Evolutionary conservation across 495 filamentous ascomycete species (phyloP).

Genomic region (Talaromyces ruber): DNA sequence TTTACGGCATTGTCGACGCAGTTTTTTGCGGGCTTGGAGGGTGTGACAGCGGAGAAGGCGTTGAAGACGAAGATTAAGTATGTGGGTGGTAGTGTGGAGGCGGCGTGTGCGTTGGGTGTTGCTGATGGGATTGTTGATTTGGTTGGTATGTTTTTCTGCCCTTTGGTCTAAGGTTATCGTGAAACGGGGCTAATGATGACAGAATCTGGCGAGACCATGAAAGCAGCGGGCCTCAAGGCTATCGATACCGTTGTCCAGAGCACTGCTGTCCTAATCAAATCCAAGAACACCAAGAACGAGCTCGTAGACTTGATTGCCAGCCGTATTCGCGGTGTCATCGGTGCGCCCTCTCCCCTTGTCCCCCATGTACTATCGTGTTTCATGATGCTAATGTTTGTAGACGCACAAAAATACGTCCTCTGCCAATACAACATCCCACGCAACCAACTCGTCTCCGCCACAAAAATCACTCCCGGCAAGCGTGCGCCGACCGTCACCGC

Average conservation of each 20-base stretch:
- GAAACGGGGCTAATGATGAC: not conserved
- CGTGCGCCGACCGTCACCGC: conserved; percentile 84
- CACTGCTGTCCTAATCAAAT: conserved; percentile 85
- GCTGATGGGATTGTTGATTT: conserved; percentile 97
- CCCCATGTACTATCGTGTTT: too few species aligned
- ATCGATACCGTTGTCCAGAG: conserved; percentile 89
- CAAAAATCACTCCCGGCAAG: conserved; percentile 83
- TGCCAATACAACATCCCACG: conserved; percentile 94
- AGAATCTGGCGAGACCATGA: conserved; percentile 99
- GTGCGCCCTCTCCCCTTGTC: conserved; percentile 33
- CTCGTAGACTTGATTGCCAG: conserved; percentile 74
- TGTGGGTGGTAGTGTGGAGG: conserved; percentile 91
- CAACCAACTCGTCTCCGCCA: conserved; percentile 52
- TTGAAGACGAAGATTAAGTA: conserved; percentile 71
- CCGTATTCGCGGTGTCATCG: conserved; percentile 87
- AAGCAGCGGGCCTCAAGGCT: conserved; percentile 88
- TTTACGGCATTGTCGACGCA: conserved; percentile 73
- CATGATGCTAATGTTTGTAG: conserved; percentile 21
- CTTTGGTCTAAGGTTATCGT: not conserved
- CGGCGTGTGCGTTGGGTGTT: conserved; percentile 89
- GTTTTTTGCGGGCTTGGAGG: conserved; percentile 76
- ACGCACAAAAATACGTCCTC: conserved; percentile 87
- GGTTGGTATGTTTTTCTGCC: conserved; percentile 65
- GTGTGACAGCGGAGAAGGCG: conserved; percentile 17
- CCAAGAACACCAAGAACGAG: conserved; percentile 71